Evolutionary conservation across 495 filamentous ascomycete genomes (phyloP), one percentile per base, ranked within the genome.

Genomic region (Neurospora sp.): DNA sequence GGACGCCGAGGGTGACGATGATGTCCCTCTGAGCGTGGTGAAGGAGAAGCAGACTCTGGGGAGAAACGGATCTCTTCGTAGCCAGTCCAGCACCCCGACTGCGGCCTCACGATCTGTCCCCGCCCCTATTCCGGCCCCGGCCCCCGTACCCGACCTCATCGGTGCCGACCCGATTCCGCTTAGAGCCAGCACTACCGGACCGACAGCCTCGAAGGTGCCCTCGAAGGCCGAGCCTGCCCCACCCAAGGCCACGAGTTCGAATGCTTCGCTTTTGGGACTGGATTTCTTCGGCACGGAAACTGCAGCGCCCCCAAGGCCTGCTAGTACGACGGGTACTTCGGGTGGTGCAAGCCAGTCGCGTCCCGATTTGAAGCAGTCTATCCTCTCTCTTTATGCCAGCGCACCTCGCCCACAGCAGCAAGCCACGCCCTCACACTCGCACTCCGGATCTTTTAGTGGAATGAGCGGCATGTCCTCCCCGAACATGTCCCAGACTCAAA

Each of bases 361-460:
- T 45, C 95, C 96, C 2, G 96, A 99, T 80, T 84, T 99, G 45
- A 98, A 98, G 81, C 94, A 97, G 80, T 98, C 95, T 14, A 99
- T 99, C 72, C 83, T 99, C 12, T 98, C 96, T 3, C 85, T 99
- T 9, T 99, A 99, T 78, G 92, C 96, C 42, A 93, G 94, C 48
- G 91, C 92, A 48, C 92, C 91, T 20, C 87, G 88, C 72, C 87
- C 89, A 45, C 91, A 91, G 75, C 86, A 85, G 10, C 89, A 88
- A 70, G 78, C 81, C 39, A 48, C 42, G 72, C 84, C 87, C 68
- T 89, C 83, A 9, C 83, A 85, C 70, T 74, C 75, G 22, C 72
- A 79, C 12, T 80, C 80, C 1, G 80, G 81, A 3, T 84, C 83
- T 3, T 79, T 84, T n/a, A 82, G 85, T 18, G 92, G 92, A 37